Evolutionary conservation across 179 eudicot genomes (phyloP).

Genomic region (Sideroxylon spinosum): DNA sequence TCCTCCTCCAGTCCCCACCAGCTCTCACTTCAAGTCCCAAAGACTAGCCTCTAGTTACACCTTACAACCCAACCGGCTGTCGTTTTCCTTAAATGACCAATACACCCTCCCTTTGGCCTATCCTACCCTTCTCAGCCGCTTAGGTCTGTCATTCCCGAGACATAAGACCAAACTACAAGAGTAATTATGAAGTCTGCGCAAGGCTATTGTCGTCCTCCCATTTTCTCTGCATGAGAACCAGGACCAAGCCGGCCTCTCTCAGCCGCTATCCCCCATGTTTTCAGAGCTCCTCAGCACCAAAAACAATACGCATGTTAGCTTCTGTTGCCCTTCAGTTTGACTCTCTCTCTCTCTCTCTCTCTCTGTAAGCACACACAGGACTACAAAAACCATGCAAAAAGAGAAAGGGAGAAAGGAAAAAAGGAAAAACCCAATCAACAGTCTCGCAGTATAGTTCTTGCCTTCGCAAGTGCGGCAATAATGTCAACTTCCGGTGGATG

Average conservation of each 20-base stretch:
- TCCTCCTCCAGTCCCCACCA: not conserved
- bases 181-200: not conserved
- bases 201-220: conserved; percentile 25
- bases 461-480: not conserved
- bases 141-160: conserved; percentile 25
- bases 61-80: conserved; percentile 24
- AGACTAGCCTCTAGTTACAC: conserved; percentile 26
- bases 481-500: conserved; percentile 7
- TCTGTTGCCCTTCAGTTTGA: conserved; percentile 28
- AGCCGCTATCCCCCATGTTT: conserved; percentile 63
- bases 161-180: not conserved
- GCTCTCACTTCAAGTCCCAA: conserved; percentile 34
- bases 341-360: conserved; percentile 17
- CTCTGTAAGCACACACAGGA: no score
- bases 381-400: conserved; percentile 23
- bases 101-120: conserved; percentile 26
- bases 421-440: not conserved
- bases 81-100: conserved; percentile 14
- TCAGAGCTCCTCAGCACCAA: conserved; percentile 58
- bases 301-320: conserved; percentile 58
- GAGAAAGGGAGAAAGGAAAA: not conserved
- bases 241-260: conserved; percentile 8
- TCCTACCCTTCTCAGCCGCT: not conserved
- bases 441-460: not conserved
- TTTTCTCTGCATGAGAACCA: not conserved